A percentile compares a stretch with the other conserved stretches of the same genome.
These are phyloP conservation scores for Saccharomycopsis sp. DNA, from an alignment of 805 yeast genomes.

Conservation along the genomic window DNA sequence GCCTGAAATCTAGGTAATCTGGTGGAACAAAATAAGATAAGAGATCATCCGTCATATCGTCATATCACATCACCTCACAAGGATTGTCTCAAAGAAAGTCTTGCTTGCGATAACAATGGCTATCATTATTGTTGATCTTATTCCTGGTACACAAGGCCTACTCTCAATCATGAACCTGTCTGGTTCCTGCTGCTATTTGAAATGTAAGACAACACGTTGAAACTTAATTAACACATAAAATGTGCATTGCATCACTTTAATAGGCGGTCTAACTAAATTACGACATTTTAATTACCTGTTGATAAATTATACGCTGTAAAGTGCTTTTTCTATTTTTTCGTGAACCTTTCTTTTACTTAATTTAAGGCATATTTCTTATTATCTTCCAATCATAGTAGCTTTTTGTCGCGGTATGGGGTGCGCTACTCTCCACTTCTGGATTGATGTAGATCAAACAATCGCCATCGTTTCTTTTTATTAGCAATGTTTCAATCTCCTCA, in stretches of 20 bases:
- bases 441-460: neutral
- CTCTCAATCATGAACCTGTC: neutral
- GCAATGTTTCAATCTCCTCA: neutral
- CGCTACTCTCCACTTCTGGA: neutral
- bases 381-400: neutral
- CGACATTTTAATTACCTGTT: neutral
- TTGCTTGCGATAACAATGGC: too few species aligned
- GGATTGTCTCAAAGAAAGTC: neutral
- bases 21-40: neutral
- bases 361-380: neutral
- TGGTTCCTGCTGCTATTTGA: neutral
- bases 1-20: neutral
- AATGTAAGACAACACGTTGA: neutral
- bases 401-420: neutral
- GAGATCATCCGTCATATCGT: neutral
- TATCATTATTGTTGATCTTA: too few species aligned
- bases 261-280: neutral
- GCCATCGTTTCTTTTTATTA: neutral
- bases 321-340: too few species aligned
- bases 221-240: neutral
- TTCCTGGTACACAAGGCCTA: neutral
- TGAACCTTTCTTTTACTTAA: too few species aligned
- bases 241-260: neutral
- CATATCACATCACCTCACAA: neutral
- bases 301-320: too few species aligned